A percentile compares a stretch with the other conserved stretches of the same genome.
Evolutionary conservation across 257 asterid species (phyloP).

Genomic region (Anisodus acutangulus): DNA sequence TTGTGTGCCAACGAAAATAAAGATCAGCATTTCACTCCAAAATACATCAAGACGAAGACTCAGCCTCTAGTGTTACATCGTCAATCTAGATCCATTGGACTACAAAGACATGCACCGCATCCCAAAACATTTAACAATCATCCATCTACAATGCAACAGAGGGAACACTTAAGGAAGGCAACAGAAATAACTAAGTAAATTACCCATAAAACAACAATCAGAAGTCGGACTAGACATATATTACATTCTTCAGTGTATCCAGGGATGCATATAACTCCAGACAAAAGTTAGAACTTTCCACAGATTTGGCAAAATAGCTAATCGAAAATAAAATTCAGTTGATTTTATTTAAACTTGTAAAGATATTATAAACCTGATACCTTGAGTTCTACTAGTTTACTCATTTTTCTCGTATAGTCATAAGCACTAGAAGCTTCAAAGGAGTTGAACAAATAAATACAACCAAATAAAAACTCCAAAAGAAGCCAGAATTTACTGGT

Average conservation of each 20-base stretch:
- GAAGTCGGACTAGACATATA: background rate
- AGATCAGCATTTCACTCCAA: background rate
- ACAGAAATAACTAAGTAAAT: slow-evolving; percentile 15
- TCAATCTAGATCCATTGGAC: slow-evolving; percentile 48
- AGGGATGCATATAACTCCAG: background rate
- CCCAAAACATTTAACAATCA: slow-evolving; percentile 53
- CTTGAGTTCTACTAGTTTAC: background rate
- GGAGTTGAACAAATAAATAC: background rate
- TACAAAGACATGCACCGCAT: slow-evolving; percentile 50
- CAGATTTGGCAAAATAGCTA: background rate
- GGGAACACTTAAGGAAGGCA: slow-evolving; percentile 28
- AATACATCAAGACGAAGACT: slow-evolving; percentile 28
- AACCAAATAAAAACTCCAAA: background rate
- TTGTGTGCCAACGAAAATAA: background rate
- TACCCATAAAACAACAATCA: background rate
- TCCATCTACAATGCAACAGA: slow-evolving; percentile 56
- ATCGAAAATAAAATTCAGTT: background rate
- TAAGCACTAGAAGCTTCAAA: slow-evolving; percentile 7
- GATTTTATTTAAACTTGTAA: slow-evolving; percentile 2
- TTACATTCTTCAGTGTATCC: slow-evolving; percentile 7
- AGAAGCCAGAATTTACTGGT: slow-evolving; percentile 14
- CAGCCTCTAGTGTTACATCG: slow-evolving; percentile 31
- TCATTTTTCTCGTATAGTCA: slow-evolving; percentile 16
- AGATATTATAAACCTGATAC: slow-evolving; percentile 1
- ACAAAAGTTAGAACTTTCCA: background rate